Evolutionary conservation across 2,329 filamentous ascomycete genomes (phyloP), one percentile per base, ranked within the genome.

Genomic region (Hypoxylon sp.): DNA sequence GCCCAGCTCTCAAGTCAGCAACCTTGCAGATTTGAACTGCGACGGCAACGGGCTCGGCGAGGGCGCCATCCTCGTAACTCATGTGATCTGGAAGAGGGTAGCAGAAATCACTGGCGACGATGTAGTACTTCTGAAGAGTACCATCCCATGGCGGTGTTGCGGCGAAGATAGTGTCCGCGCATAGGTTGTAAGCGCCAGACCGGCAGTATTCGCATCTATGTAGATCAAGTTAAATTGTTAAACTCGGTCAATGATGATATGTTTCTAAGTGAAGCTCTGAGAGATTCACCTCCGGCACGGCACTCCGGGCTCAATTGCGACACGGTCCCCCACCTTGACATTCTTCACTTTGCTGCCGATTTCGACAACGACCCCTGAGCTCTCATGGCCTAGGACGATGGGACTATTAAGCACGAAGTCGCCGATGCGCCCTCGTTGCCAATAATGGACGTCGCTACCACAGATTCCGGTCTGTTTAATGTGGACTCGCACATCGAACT

Each of bases 11-110:
- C 10, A 84, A 77, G 0, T 81, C 76, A 0, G 81, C 83, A 0
- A 79, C 75, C 55, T 80, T 81, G 65, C 74, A 79, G 9, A 84
- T 83, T 51, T 84, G 81, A 2, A 85, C 82, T 0, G 85, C 84
- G 0, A 87, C 84, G 0, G 84, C 81, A 0, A 86, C 75, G 0
- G 85, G 86, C 72, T 88, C 85, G 1, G 86, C 80, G 7, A 88
- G 74, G 0, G 85, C 86, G 1, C 82, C 86, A 25, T 87, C 83
- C 64, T 87, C 84, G 41, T 85, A 73, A 1, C 76, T 77, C 58
- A 88, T 78, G 50, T 82, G 75, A 0, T 77, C 75, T 0, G 84
- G 82, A 2, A 87, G 74, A 1, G 77, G 78, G 64, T 85, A 85
- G 65, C 81, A 82, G 65, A 79, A 87, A 71, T 85, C 84, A 0